Conservation (phyloP, 768 basidiomycete genomes). For the Gloeophyllum trabeum region DNA sequence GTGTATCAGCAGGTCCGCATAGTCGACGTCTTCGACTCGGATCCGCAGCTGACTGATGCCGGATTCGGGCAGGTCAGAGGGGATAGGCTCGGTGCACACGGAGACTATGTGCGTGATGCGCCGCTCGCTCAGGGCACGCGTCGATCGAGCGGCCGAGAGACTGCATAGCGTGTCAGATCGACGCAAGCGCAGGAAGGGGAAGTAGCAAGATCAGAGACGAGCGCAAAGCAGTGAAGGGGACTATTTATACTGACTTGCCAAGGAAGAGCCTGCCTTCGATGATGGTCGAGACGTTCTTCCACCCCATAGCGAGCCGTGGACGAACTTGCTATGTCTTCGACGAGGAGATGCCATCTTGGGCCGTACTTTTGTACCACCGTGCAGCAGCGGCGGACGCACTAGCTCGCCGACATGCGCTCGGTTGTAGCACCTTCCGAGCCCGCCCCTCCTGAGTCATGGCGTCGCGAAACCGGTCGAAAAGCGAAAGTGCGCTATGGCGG, state of each 20-base stretch:
- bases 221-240: slow-evolving; percentile 4
- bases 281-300: slow-evolving; percentile 61
- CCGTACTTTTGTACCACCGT: too few relatives aligned
- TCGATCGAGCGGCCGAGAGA: slow-evolving; percentile 58
- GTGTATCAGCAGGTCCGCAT: slow-evolving; percentile 56
- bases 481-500: neutral
- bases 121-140: slow-evolving; percentile 60
- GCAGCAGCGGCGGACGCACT: neutral
- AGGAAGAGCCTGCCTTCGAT: slow-evolving; percentile 51
- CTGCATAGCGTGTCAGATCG: slow-evolving; percentile 22
- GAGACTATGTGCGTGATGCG: slow-evolving; percentile 74
- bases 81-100: slow-evolving; percentile 63
- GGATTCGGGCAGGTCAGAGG: slow-evolving; percentile 59
- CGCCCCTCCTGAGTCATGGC: neutral
- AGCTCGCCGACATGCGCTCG: neutral
- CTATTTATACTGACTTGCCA: slow-evolving; percentile 8
- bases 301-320: slow-evolving; percentile 26
- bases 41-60: slow-evolving; percentile 64
- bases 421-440: neutral
- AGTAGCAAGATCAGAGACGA: slow-evolving; percentile 5
- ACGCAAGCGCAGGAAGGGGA: slow-evolving; percentile 4
- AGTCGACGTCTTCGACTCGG: slow-evolving; percentile 54
- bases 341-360: slow-evolving; percentile 11
- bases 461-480: neutral
- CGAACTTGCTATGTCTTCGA: slow-evolving; percentile 17